Evolutionary conservation across 768 basidiomycete genomes (phyloP).

Genomic region (Erythrobasidium yunnanense): DNA sequence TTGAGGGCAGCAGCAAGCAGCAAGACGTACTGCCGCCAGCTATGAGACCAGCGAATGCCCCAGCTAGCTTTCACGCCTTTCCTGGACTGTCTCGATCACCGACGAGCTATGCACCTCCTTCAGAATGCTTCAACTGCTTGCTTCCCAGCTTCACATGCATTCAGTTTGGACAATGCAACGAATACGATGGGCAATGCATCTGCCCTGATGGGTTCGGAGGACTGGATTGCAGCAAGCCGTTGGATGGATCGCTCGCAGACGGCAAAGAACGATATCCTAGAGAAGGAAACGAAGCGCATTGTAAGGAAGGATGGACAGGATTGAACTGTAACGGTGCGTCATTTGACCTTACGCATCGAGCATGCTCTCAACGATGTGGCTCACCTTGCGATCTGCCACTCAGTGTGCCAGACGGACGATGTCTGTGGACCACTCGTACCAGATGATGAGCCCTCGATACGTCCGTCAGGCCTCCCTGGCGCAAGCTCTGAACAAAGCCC

Average conservation of each 20-base stretch:
- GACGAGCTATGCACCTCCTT: too few relatives aligned
- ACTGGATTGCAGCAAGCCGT: slow-evolving; percentile 81
- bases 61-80: too few relatives aligned
- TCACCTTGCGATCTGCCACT: background rate
- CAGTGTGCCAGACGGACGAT: slow-evolving; percentile 74
- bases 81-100: background rate
- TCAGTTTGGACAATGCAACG: slow-evolving; percentile 79
- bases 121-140: slow-evolving; percentile 83
- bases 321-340: slow-evolving; percentile 89
- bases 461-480: slow-evolving; percentile 33
- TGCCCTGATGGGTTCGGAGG: slow-evolving; percentile 98
- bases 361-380: background rate
- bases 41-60: too few relatives aligned
- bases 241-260: slow-evolving; percentile 76
- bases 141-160: slow-evolving; percentile 84
- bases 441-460: slow-evolving; percentile 38
- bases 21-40: too few relatives aligned
- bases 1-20: too few relatives aligned
- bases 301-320: slow-evolving; percentile 88
- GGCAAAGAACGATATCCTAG: slow-evolving; percentile 73
- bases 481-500: slow-evolving; percentile 43
- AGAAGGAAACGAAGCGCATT: slow-evolving; percentile 65
- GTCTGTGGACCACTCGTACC: slow-evolving; percentile 70
- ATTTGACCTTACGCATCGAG: too few relatives aligned
- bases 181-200: slow-evolving; percentile 88